Base-by-base conservation (phyloP, 2,329 filamentous ascomycete species). In the Cladophialophora carrionii region DNA sequence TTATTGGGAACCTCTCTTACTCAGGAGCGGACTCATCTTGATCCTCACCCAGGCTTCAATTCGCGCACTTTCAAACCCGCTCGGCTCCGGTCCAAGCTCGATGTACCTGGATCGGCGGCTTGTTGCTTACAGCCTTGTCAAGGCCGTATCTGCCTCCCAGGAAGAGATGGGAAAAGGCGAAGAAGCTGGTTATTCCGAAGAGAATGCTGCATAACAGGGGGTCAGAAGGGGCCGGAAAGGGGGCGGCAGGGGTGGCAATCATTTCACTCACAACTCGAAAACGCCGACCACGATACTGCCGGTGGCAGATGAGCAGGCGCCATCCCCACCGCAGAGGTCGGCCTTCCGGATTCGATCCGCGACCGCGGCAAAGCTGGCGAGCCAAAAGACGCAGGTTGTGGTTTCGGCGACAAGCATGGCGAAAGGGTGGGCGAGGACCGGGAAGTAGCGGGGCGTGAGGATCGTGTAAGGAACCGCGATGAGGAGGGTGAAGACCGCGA, bases 351-450 rank as follows among this genome's bases (percentile, higher is more conserved):
- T 78, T 62, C 82, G 82, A 22, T 87, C 88, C 0, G 89, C 91
- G 7, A 68, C 49, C 0, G 91, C 91, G 70, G 96, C 88, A 72
- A 92, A 90, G 6, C 91, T 92, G 0, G 89, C 88, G 74, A 97
- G 95, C 92, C 92, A 96, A 81, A 96, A 96, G 63, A 96, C 82
- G 79, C 89, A 88, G 9, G 91, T 95, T 26, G 95, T 70, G 54
- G 81, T 81, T 73, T 96, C 90, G 34, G 91, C 81, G 1, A 73
- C 87, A 20, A 93, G 80, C 17, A 92, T 85, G 52, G 83, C 86
- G 57, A 86, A 85, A 59, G 83, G 84, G 76, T 91, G 86, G 72
- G 88, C 87, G 10, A 87, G 72, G 26, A 80, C 79, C 3, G 84
- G 81, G 72, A 87, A 80, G 77, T 87, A 88, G 51, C 85, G 79